These are phyloP conservation scores for Saccharum officinarum DNA, from an alignment of 176 grass and related monocot species.

Conservation along the genomic window DNA sequence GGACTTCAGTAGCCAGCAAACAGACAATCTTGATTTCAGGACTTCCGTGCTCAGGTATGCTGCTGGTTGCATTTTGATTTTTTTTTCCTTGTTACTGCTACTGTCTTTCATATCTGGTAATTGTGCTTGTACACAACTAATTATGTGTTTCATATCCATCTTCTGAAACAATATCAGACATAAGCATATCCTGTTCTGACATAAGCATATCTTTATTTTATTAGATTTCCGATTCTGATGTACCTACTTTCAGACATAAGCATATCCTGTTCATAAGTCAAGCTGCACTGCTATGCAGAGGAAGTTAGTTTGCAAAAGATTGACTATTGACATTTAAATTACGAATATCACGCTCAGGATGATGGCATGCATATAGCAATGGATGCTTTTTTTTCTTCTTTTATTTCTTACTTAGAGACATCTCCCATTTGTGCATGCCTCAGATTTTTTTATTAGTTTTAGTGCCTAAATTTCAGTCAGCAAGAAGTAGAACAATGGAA, in stretches of 20 bases:
- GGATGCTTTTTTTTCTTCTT: not conserved
- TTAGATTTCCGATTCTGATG: not conserved
- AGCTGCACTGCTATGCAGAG: not conserved
- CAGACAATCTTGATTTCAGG: not conserved
- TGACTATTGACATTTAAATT: not conserved
- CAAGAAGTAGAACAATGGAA: not conserved
- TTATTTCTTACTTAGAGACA: not conserved
- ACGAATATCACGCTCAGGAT: slow-evolving; percentile 18
- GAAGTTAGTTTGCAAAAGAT: slow-evolving; percentile 6
- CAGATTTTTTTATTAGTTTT: not conserved
- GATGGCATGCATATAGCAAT: not conserved
- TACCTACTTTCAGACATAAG: slow-evolving; percentile 13
- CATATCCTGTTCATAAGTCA: slow-evolving; percentile 11
- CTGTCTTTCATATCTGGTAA: not conserved
- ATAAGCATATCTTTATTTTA: not conserved
- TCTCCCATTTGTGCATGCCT: not conserved
- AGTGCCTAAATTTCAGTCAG: not conserved
- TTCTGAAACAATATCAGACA: not conserved
- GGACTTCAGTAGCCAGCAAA: not conserved
- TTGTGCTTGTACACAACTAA: not conserved
- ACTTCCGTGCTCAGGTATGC: not conserved
- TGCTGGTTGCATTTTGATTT: not conserved
- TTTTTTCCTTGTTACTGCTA: not conserved
- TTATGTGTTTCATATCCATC: not conserved
- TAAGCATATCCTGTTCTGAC: too few relatives aligned